Evolutionary conservation across 345 rosid genomes (phyloP).

Genomic region (Erysimum cheiranthoides): DNA sequence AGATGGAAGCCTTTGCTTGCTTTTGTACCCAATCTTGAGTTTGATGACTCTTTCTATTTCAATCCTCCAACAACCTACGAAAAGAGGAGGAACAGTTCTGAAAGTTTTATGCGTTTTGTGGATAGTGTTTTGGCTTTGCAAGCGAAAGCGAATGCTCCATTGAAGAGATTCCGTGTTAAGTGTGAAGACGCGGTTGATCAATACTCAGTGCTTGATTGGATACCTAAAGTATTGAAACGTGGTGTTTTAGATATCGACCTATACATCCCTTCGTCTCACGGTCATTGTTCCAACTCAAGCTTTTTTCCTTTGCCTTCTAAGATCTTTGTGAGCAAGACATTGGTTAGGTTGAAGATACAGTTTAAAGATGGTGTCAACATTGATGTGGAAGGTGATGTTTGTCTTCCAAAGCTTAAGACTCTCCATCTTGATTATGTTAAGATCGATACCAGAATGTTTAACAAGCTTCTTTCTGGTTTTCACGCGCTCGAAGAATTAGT

Average conservation of each 20-base stretch:
- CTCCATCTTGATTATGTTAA: background rate
- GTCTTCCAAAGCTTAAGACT: background rate
- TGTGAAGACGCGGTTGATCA: background rate
- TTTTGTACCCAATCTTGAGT: constrained; percentile 1
- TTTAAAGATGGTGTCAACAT: background rate
- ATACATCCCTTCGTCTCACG: too few relatives aligned
- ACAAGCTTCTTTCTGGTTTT: background rate
- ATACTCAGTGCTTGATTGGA: background rate
- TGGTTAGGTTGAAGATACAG: background rate
- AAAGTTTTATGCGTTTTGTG: background rate
- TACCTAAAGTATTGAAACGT: background rate
- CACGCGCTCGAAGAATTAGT: background rate
- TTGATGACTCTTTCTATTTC: background rate
- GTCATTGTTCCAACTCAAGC: background rate
- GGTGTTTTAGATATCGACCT: constrained; percentile 12
- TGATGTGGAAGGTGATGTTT: background rate
- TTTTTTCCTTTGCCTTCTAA: background rate
- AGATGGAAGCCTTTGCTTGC: too few relatives aligned
- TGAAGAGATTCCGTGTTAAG: background rate
- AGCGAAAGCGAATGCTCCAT: background rate
- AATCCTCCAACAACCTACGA: too few relatives aligned
- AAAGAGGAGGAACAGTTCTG: too few relatives aligned
- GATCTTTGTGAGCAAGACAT: background rate
- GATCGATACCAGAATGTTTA: background rate
- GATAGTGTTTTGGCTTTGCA: background rate